Conservation (phyloP, 2,329 filamentous ascomycete genomes). For the Hypoxylon sp. region DNA sequence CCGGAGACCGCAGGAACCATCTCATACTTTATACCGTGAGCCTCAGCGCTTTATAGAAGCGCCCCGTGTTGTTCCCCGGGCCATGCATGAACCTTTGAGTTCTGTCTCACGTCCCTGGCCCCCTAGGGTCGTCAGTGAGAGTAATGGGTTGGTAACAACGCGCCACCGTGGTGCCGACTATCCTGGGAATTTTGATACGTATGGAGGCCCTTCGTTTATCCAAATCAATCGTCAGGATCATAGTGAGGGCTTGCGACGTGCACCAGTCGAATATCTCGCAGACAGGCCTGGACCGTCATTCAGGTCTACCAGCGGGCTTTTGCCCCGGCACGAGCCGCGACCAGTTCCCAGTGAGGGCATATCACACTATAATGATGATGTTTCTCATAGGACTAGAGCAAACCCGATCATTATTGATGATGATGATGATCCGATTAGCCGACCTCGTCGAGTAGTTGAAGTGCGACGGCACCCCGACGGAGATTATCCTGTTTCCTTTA, state of each 20-base stretch:
- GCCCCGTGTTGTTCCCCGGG: conserved; percentile 45
- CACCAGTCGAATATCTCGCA: conserved; percentile 40
- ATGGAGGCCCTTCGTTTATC: conserved; percentile 44
- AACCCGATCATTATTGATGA: conserved; percentile 48
- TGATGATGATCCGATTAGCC: conserved; percentile 40
- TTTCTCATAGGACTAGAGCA: conserved; percentile 46
- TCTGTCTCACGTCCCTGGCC: conserved; percentile 41
- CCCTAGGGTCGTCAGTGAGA: conserved; percentile 39
- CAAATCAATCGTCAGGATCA: conserved; percentile 42
- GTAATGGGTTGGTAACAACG: conserved; percentile 45
- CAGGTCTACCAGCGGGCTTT: conserved; percentile 17
- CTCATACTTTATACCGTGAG: conserved; percentile 41
- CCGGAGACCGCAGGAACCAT: conserved; percentile 30
- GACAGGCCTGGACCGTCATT: conserved; percentile 28
- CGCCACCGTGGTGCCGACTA: conserved; percentile 49
- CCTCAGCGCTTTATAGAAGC: conserved; percentile 43
- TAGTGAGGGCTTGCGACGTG: conserved; percentile 40
- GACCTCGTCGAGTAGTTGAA: conserved; percentile 47
- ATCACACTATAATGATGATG: conserved; percentile 39
- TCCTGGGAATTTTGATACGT: conserved; percentile 40
- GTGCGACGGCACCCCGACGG: conserved; percentile 43
- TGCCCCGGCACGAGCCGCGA: conserved; percentile 39
- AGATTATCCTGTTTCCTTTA: conserved; percentile 38
- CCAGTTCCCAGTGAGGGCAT: conserved; percentile 38
- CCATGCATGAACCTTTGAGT: conserved; percentile 41